Evolutionary conservation across 805 yeast species (phyloP).

Genomic region (Millerozyma acaciae): DNA sequence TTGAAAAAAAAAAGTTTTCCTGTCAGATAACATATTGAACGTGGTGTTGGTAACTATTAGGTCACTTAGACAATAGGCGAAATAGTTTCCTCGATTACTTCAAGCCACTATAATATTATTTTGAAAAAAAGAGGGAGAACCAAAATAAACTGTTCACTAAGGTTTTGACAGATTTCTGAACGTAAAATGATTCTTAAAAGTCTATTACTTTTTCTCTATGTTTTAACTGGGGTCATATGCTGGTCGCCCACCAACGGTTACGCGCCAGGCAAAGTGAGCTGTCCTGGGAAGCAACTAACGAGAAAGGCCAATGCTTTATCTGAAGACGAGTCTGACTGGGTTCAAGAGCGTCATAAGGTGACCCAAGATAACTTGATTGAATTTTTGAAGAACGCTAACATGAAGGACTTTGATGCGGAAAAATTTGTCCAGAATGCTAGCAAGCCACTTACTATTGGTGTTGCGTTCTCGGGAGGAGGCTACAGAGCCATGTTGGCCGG

Average conservation of each 20-base stretch:
- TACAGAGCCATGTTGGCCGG: slow-evolving; percentile 84
- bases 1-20: too few species aligned
- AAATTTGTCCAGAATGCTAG: slow-evolving; percentile 27
- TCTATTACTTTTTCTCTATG: too few species aligned
- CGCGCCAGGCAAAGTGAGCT: slow-evolving; percentile 57
- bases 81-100: too few species aligned
- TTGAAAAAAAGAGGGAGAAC: too few species aligned
- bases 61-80: too few species aligned
- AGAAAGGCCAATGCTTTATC: slow-evolving; percentile 51
- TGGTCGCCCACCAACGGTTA: slow-evolving; percentile 59
- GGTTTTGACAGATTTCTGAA: too few species aligned
- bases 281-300: slow-evolving; percentile 41
- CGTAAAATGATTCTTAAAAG: too few species aligned
- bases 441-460: slow-evolving; percentile 29
- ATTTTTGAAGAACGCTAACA: slow-evolving; percentile 44
- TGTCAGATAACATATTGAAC: too few species aligned
- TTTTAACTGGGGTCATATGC: not conserved
- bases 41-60: too few species aligned
- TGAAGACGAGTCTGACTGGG: slow-evolving; percentile 32
- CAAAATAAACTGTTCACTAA: too few species aligned
- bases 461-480: slow-evolving; percentile 72
- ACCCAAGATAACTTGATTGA: slow-evolving; percentile 31
- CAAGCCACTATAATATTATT: too few species aligned
- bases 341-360: slow-evolving; percentile 18
- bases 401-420: slow-evolving; percentile 46